Conservation (phyloP, 2,329 filamentous ascomycete genomes). For the Pestalotiopsis sp. region DNA sequence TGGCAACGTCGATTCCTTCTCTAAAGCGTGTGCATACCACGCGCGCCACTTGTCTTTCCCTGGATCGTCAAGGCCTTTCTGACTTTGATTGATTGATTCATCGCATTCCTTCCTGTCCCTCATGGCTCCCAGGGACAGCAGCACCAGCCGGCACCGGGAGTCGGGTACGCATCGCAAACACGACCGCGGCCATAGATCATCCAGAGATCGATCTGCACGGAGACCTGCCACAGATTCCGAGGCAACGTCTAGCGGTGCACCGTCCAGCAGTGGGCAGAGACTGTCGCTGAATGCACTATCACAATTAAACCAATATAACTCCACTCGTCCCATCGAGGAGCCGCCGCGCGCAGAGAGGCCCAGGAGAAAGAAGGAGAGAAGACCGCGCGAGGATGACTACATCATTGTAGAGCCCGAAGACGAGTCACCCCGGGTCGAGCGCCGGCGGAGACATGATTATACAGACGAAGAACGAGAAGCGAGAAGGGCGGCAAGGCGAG, state of each 20-base stretch:
- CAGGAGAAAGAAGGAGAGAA: constrained; percentile 36
- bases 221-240: constrained; percentile 37
- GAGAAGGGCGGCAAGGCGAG: constrained; percentile 7
- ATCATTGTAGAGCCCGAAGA: constrained; percentile 30
- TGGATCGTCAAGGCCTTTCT: not conserved
- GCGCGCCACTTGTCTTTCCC: not conserved
- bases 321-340: constrained; percentile 34
- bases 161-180: constrained; percentile 31
- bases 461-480: constrained; percentile 17
- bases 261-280: constrained; percentile 22
- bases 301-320: constrained; percentile 65
- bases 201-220: constrained; percentile 32
- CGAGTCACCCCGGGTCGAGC: constrained; percentile 28
- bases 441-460: constrained; percentile 15
- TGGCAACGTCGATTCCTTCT: constrained; percentile 25
- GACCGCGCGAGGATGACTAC: constrained; percentile 26
- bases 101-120: constrained; percentile 7
- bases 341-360: constrained; percentile 47
- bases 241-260: constrained; percentile 29
- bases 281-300: constrained; percentile 62
- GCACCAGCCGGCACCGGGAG: constrained; percentile 28
- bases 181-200: constrained; percentile 37
- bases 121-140: constrained; percentile 35
- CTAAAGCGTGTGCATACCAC: constrained; percentile 21
- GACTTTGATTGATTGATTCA: not conserved